Base-by-base conservation (phyloP, 2,329 filamentous ascomycete species). In the Stylonectria norvegica region DNA sequence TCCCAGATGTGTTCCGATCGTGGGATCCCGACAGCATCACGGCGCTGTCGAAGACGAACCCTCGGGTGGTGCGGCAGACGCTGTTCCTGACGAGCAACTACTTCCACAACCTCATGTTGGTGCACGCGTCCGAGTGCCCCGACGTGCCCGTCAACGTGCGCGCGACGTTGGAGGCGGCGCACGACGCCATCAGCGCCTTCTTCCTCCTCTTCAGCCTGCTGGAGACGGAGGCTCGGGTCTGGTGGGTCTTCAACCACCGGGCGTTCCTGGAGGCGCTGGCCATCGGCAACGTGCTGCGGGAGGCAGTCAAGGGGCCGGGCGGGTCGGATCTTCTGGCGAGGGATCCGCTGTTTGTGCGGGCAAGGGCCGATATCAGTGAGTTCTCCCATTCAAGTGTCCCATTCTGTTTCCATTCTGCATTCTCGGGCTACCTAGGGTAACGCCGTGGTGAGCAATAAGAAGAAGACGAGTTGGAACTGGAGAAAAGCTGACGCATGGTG, bases 221-320 rank as follows among this genome's bases (percentile, higher is more conserved):
- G 47, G 79, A 83, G 50, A 70, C 71, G 12, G 86, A 91, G 66
- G 84, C 85, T 1, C 75, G 81, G 11, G 85, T 89, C 1, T 90
- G 86, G 86, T 91, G 86, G 86, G 85, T 88, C 1, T 88, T 89
- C 51, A 86, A 89, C 59, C 86, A 90, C 58, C 71, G 86, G 1
- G 86, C 86, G 0, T 90, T 90, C 57, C 72, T 90, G 37, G 86
- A 90, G 67, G 83, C 83, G 20, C 61, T 83, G 57, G 86, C 79
- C 63, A 86, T 85, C 34, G 78, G 78, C 16, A 75, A 74, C 46
- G 72, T 82, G 17, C 59, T 84, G 42, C 67, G 71, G 28, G 76
- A 81, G 57, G 68, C 71, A 15, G 57, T 62, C 3, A 68, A 65
- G 27, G 71, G 76, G 45, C 65, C 67, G 8, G 65, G 64, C 1